Percentiles rank a stretch among this genome's conserved stretches.
phyloP scores from a whole-genome alignment of 2,329 filamentous ascomycete species.

The Aspergillus awamori region DNA sequence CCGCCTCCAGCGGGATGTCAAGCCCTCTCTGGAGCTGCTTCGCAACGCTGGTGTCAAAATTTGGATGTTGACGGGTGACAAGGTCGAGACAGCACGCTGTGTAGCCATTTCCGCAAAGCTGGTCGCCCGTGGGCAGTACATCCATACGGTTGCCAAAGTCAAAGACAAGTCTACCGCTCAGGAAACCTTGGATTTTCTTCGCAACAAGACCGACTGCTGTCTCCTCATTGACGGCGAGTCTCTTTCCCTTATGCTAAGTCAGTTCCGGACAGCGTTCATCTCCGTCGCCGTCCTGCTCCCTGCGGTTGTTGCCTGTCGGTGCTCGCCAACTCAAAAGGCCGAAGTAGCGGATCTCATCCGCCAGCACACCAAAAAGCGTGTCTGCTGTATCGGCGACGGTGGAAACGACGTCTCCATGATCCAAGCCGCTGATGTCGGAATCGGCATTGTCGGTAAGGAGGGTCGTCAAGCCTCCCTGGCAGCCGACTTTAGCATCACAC shows the following conservation, averaged over 20 bases:
- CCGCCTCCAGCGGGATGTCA: conserved; percentile 93
- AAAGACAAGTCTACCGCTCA: conserved; percentile 82
- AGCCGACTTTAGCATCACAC: conserved; percentile 93
- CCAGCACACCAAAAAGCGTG: conserved; percentile 86
- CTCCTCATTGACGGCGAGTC: conserved; percentile 95
- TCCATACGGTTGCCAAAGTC: conserved; percentile 87
- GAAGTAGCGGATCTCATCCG: conserved; percentile 91
- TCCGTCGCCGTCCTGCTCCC: conserved; percentile 83
- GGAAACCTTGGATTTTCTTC: conserved; percentile 84
- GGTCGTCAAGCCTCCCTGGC: conserved; percentile 91
- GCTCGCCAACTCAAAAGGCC: conserved; percentile 95
- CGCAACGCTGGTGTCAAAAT: conserved; percentile 98
- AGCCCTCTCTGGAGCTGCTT: conserved; percentile 88
- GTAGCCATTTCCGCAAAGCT: conserved; percentile 94
- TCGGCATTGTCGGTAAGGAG: conserved; percentile 98
- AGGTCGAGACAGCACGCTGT: conserved; percentile 95
- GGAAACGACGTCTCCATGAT: conserved; percentile 99
- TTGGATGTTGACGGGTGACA: conserved; percentile 99
- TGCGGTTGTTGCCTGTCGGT: conserved; percentile 92
- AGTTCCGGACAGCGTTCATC: conserved; percentile 85
- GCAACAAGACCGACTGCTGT: conserved; percentile 82
- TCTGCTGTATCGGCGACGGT: conserved; percentile 96
- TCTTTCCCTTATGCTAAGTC: conserved; percentile 76
- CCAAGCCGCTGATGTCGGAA: conserved; percentile 94
- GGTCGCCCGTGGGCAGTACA: conserved; percentile 89